These are phyloP conservation scores for Euphorbia corollata DNA, from an alignment of 441 rosid genomes.

Conservation along the genomic window DNA sequence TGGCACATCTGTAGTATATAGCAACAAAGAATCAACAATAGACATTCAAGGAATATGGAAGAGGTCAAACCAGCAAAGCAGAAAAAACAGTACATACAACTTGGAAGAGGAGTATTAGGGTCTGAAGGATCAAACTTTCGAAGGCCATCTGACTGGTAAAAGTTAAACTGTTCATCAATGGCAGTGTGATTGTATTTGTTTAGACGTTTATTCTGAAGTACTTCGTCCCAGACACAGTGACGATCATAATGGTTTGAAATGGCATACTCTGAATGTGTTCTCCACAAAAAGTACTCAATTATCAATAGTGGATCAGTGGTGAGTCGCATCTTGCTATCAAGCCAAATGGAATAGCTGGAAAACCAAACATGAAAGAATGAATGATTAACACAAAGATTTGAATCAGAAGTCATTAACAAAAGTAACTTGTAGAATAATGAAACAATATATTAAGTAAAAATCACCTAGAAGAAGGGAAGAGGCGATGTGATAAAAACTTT, in stretches of 20 bases:
- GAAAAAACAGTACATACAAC: constrained; percentile 45
- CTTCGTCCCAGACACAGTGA: constrained; percentile 97
- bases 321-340: constrained; percentile 90
- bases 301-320: constrained; percentile 67
- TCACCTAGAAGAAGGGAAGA: constrained; percentile 86
- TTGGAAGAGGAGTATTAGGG: constrained; percentile 60
- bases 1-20: constrained; percentile 66
- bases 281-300: constrained; percentile 79
- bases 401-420: constrained; percentile 9
- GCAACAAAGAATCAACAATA: constrained; percentile 17
- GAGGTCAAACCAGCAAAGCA: constrained; percentile 12
- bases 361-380: constrained; percentile 8
- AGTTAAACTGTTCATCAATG: constrained; percentile 64
- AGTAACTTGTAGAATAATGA: constrained; percentile 16
- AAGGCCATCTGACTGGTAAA: constrained; percentile 74
- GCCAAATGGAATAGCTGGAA: constrained; percentile 82
- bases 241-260: constrained; percentile 93
- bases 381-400: constrained; percentile 9
- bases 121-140: constrained; percentile 53
- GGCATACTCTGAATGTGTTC: constrained; percentile 70
- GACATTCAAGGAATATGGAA: constrained; percentile 11
- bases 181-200: constrained; percentile 67
- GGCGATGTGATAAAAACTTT: constrained; percentile 71
- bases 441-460: constrained; percentile 13
- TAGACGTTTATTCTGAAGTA: constrained; percentile 65